Base-by-base conservation (phyloP, 2,329 filamentous ascomycete species). In the Chrysoporthe austroafricana region DNA sequence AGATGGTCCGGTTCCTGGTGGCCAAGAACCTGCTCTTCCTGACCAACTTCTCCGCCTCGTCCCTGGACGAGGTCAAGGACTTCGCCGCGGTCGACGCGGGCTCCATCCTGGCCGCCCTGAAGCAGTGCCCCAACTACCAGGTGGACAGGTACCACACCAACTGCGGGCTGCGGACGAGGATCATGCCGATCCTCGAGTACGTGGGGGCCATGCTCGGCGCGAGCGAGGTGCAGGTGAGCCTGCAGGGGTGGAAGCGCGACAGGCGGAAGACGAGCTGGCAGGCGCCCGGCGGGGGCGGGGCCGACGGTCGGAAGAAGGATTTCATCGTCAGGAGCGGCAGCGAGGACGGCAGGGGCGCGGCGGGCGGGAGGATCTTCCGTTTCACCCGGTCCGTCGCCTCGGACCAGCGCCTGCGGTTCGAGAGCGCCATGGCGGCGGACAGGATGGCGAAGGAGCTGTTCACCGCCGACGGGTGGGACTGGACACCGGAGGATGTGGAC, bases 101-200 rank as follows among this genome's bases (percentile, higher is more conserved):
- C 65, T 80, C 84, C 36, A 74, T 94, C 1, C 75, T 94, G 18
- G 79, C 85, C 11, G 82, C 83, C 0, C 79, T 94, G 32, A 84
- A 87, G 48, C 88, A 93, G 76, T 88, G 86, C 62, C 89, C 91
- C 0, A 85, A 83, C 66, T 94, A 94, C 74, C 91, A 94, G 76
- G 85, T 94, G 68, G 90, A 94, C 76, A 85, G 85, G 71, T 83
- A 93, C 74, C 91, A 94, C 76, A 83, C 84, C 1, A 91, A 93
- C 76, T 94, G 91, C 74, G 91, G 91, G 1, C 81, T 92, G 48
- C 82, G 90, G 57, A 88, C 86, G 3, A 83, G 88, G 21, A 77
- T 93, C 3, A 79, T 91, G 50, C 89, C 90, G 8, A 83, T 91
- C 3, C 77, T 93, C 18, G 89, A 91, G 65, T 85, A 88, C 64